phyloP scores from a whole-genome alignment of 2,329 filamentous ascomycete species.

The Pseudogymnoascus verrucosus region DNA sequence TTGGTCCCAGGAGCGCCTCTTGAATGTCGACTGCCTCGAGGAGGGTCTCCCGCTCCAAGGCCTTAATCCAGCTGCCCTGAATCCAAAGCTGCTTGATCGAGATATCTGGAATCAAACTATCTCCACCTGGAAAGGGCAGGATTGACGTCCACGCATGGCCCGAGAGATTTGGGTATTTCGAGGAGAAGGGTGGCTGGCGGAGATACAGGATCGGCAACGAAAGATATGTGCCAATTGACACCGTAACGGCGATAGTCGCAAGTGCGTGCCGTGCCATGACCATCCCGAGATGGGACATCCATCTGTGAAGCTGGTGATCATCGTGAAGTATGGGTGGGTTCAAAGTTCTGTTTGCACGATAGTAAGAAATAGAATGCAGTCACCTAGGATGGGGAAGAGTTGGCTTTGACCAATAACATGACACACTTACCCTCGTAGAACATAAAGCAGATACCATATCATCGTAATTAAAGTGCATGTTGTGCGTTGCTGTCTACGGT shows the following conservation, averaged over 20 bases:
- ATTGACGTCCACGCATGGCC: slow-evolving; percentile 46
- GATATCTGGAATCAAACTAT: slow-evolving; percentile 33
- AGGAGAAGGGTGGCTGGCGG: not conserved
- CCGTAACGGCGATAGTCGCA: not conserved
- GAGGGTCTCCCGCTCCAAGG: slow-evolving; percentile 39
- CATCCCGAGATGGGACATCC: not conserved
- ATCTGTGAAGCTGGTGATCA: not conserved
- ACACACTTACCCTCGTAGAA: not conserved
- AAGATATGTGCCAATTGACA: not conserved
- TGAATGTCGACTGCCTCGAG: slow-evolving; percentile 39
- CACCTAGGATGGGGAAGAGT: not conserved
- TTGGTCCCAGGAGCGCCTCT: slow-evolving; percentile 33
- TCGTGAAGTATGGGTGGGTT: not conserved
- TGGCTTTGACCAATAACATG: not conserved
- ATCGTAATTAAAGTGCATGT: not conserved
- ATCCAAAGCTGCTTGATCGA: slow-evolving; percentile 46
- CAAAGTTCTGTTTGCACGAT: not conserved
- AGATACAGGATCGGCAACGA: not conserved
- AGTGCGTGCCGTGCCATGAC: not conserved
- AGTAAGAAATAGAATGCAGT: not conserved
- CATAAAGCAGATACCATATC: not conserved
- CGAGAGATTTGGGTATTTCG: slow-evolving; percentile 27
- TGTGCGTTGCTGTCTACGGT: not conserved
- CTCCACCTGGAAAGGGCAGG: slow-evolving; percentile 30
- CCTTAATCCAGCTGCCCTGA: slow-evolving; percentile 45